phyloP scores from a whole-genome alignment of 345 rosid species.

The Raphanus raphanistrum region DNA sequence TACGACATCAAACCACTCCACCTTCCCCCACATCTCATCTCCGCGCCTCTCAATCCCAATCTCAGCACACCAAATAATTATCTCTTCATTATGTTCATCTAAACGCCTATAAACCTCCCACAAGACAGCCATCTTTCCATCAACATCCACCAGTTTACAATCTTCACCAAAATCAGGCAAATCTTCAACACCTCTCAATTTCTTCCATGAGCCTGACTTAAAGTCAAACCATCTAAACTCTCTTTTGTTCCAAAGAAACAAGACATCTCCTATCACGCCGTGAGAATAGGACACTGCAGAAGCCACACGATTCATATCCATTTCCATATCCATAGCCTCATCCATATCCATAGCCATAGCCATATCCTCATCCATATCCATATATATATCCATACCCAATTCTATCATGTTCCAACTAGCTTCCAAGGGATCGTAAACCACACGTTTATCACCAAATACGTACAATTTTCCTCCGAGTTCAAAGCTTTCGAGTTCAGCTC shows the following conservation, averaged over 20 bases:
- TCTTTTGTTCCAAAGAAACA: not conserved
- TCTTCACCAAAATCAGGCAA: not conserved
- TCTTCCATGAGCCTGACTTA: not conserved
- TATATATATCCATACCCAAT: not conserved
- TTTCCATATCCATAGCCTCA: not conserved
- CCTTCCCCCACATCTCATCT: not conserved
- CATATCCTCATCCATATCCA: not conserved
- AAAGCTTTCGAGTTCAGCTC: not conserved
- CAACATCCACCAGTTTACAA: conserved; percentile 12
- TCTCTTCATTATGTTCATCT: not conserved
- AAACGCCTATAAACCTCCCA: not conserved
- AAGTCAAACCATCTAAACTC: conserved; percentile 6
- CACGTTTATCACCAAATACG: not conserved
- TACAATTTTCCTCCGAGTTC: conserved; percentile 8
- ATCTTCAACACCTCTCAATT: not conserved
- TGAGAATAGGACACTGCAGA: not conserved
- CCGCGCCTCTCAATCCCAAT: not conserved
- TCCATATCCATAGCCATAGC: not conserved
- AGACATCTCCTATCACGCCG: not conserved
- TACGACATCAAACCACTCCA: not conserved
- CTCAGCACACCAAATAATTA: not conserved
- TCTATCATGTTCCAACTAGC: not conserved
- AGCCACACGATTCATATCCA: not conserved
- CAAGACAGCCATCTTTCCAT: not conserved
- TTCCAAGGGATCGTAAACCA: conserved; percentile 3